Percentiles rank a stretch among this genome's conserved stretches.
phyloP scores from a whole-genome alignment of 345 rosid species.

The Physaria fendleri region DNA sequence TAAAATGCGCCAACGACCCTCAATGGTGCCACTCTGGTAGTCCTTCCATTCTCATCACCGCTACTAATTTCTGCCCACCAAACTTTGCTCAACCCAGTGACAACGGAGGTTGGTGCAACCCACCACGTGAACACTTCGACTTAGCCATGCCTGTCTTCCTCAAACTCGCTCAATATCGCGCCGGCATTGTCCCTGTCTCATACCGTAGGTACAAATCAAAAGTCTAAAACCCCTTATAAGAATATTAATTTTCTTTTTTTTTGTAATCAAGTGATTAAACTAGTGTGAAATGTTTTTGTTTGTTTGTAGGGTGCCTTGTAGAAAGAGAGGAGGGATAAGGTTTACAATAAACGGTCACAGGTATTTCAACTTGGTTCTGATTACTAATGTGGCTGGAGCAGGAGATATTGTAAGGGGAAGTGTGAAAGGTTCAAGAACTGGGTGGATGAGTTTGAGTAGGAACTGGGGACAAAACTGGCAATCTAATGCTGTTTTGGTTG shows the following conservation, averaged over 20 bases:
- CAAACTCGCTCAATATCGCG: slow-evolving; percentile 44
- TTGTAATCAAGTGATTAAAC: background rate
- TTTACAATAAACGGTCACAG: slow-evolving; percentile 57
- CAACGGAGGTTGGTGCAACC: slow-evolving; percentile 66
- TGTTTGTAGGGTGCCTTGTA: slow-evolving; percentile 35
- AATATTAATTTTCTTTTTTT: background rate
- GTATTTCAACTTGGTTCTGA: slow-evolving; percentile 52
- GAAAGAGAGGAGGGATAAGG: slow-evolving; percentile 57
- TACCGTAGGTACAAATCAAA: slow-evolving; percentile 47
- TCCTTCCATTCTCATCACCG: slow-evolving; percentile 40
- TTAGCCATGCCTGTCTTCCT: slow-evolving; percentile 53
- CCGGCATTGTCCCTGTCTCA: slow-evolving; percentile 54
- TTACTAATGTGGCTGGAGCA: slow-evolving; percentile 63
- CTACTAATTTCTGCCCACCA: slow-evolving; percentile 54
- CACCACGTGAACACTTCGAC: slow-evolving; percentile 54
- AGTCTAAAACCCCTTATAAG: background rate
- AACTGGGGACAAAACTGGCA: slow-evolving; percentile 81
- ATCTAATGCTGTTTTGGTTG: slow-evolving; percentile 47
- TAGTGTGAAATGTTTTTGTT: slow-evolving; percentile 13
- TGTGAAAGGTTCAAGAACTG: slow-evolving; percentile 47
- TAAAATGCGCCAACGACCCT: slow-evolving; percentile 42
- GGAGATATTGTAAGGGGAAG: slow-evolving; percentile 49
- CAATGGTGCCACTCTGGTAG: slow-evolving; percentile 40
- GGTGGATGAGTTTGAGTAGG: slow-evolving; percentile 53
- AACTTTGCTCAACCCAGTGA: slow-evolving; percentile 42